These are phyloP conservation scores for Ascochyta fabae DNA, from an alignment of 2,329 filamentous ascomycete species.

Conservation along the genomic window DNA sequence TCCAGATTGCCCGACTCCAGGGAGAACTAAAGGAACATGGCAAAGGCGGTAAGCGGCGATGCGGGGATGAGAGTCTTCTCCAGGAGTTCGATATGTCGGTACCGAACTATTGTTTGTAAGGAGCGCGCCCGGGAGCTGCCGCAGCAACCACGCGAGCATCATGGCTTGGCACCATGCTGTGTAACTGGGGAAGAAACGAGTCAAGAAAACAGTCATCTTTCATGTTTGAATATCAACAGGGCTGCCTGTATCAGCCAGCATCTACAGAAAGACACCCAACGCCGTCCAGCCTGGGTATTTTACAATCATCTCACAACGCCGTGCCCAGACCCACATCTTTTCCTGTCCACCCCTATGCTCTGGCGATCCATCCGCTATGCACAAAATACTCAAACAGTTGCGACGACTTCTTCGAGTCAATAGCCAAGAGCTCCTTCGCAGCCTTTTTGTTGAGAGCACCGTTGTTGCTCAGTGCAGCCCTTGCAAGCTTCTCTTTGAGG, in stretches of 20 bases:
- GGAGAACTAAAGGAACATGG: constrained; percentile 29
- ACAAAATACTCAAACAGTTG: constrained; percentile 95
- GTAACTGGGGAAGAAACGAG: neutral
- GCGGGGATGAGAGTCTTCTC: constrained; percentile 18
- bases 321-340: neutral
- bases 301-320: constrained; percentile 21
- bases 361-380: constrained; percentile 88
- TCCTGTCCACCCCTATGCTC: constrained; percentile 61
- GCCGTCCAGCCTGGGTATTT: constrained; percentile 30
- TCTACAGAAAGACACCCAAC: constrained; percentile 8
- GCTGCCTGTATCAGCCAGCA: neutral
- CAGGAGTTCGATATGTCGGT: constrained; percentile 7
- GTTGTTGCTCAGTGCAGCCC: constrained; percentile 87
- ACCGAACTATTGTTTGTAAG: constrained; percentile 24
- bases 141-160: constrained; percentile 16
- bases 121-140: constrained; percentile 4
- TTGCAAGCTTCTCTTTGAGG: constrained; percentile 91
- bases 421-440: constrained; percentile 80
- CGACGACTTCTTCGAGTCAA: constrained; percentile 84
- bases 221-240: constrained; percentile 1
- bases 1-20: constrained; percentile 6
- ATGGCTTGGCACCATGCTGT: constrained; percentile 5
- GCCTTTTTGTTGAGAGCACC: constrained; percentile 93
- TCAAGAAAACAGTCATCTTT: neutral
- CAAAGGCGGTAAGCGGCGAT: constrained; percentile 15